Evolutionary conservation across 805 yeast genomes (phyloP).

Genomic region (Schizosaccharomyces osmophilus): DNA sequence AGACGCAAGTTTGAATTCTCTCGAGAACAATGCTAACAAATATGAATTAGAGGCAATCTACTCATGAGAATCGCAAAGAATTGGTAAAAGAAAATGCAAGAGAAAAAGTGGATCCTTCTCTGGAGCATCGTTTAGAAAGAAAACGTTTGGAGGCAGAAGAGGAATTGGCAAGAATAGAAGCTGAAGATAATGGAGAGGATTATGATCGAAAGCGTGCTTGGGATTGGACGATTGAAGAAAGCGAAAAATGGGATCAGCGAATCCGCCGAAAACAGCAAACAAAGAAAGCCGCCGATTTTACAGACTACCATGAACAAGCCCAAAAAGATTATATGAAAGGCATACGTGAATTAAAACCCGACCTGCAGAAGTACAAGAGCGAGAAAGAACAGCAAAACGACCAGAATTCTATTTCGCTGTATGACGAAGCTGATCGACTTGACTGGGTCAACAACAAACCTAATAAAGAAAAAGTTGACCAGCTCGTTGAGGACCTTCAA

Average conservation of each 20-base stretch:
- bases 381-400: slow-evolving; percentile 13
- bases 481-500: slow-evolving; percentile 12
- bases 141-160: slow-evolving; percentile 17
- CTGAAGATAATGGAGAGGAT: slow-evolving; percentile 18
- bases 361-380: slow-evolving; percentile 20
- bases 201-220: slow-evolving; percentile 22
- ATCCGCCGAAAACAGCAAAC: slow-evolving; percentile 13
- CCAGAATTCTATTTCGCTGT: slow-evolving; percentile 10
- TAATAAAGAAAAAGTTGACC: slow-evolving; percentile 14
- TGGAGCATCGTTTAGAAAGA: slow-evolving; percentile 9
- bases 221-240: slow-evolving; percentile 39
- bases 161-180: slow-evolving; percentile 18
- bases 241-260: slow-evolving; percentile 34
- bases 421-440: slow-evolving; percentile 8
- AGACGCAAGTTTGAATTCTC: background rate
- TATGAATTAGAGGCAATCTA: slow-evolving; percentile 6
- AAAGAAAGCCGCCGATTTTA: slow-evolving; percentile 17
- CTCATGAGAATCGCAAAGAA: slow-evolving; percentile 7
- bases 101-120: slow-evolving; percentile 6
- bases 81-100: slow-evolving; percentile 8
- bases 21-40: no score
- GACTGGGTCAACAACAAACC: slow-evolving; percentile 18
- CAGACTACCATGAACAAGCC: slow-evolving; percentile 31
- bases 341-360: slow-evolving; percentile 17
- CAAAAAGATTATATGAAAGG: slow-evolving; percentile 34